These are phyloP conservation scores for Isabelozyma rhagii DNA, from an alignment of 805 yeast genomes.

Conservation along the genomic window DNA sequence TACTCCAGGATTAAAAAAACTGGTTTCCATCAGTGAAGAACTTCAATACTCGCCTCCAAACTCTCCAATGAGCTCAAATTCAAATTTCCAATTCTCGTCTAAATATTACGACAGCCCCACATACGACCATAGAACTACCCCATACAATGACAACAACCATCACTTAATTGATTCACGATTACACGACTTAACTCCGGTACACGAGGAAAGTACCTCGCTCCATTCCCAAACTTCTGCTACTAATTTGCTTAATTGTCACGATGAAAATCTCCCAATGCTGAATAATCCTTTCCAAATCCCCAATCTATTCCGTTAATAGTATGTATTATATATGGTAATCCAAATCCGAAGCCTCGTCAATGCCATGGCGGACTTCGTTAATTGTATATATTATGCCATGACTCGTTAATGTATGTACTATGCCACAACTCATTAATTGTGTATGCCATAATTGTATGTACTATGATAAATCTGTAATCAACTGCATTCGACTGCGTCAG, in stretches of 20 bases:
- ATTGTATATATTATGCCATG: too few species aligned
- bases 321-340: background rate
- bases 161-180: background rate
- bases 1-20: slow-evolving; percentile 30
- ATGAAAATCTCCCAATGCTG: background rate
- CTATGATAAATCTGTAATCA: too few species aligned
- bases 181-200: background rate
- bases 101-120: background rate
- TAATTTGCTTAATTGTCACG: background rate
- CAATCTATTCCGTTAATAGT: background rate
- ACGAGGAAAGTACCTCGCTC: background rate
- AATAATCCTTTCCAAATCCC: background rate
- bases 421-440: too few species aligned
- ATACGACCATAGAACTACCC: background rate
- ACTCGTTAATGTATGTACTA: too few species aligned
- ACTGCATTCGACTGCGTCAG: too few species aligned
- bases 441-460: too few species aligned
- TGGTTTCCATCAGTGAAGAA: background rate
- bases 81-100: background rate
- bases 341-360: background rate
- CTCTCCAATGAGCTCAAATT: background rate
- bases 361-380: too few species aligned
- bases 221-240: background rate
- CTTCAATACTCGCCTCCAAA: background rate
- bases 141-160: background rate